Evolutionary conservation across 192 early-diverging fungal species (phyloP).

Genomic region (Coemansia brasiliensis): DNA sequence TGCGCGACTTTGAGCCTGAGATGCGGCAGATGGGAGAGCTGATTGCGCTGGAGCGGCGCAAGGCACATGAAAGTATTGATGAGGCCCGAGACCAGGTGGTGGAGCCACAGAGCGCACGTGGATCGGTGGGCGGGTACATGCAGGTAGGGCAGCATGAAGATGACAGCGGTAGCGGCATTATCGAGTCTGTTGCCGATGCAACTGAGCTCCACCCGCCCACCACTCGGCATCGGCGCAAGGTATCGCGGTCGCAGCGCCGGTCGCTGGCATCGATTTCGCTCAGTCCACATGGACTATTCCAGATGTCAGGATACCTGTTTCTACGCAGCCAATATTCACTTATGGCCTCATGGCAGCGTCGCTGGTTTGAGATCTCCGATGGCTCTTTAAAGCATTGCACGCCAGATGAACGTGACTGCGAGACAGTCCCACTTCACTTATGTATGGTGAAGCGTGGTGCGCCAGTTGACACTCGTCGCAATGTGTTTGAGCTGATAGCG

Average conservation of each 20-base stretch:
- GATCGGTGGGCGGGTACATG: conserved; percentile 24
- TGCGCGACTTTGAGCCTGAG: conserved; percentile 78
- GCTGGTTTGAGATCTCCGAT: conserved; percentile 72
- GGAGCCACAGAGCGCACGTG: not conserved
- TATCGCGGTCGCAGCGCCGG: conserved; percentile 15
- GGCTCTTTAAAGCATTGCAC: conserved; percentile 59
- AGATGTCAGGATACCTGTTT: conserved; percentile 78
- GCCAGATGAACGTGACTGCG: conserved; percentile 58
- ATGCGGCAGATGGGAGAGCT: conserved; percentile 68
- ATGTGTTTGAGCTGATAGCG: conserved; percentile 81
- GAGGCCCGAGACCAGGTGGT: conserved; percentile 23
- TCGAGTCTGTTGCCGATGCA: not conserved
- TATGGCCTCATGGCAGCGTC: conserved; percentile 75
- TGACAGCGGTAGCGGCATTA: conserved; percentile 20
- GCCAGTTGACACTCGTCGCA: conserved; percentile 65
- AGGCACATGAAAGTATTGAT: conserved; percentile 13
- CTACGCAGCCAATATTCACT: conserved; percentile 73
- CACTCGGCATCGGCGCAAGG: conserved; percentile 14
- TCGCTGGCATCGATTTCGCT: conserved; percentile 49
- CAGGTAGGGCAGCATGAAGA: conserved; percentile 42
- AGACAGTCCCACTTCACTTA: conserved; percentile 67
- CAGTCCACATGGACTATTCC: conserved; percentile 44
- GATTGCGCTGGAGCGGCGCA: conserved; percentile 17
- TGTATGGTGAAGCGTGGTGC: conserved; percentile 70
- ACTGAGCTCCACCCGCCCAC: conserved; percentile 8